A percentile compares a stretch with the other conserved stretches of the same genome.
Conservation (phyloP, 352 stramenopile genomes). For the Albugo laibachii region DNA sequence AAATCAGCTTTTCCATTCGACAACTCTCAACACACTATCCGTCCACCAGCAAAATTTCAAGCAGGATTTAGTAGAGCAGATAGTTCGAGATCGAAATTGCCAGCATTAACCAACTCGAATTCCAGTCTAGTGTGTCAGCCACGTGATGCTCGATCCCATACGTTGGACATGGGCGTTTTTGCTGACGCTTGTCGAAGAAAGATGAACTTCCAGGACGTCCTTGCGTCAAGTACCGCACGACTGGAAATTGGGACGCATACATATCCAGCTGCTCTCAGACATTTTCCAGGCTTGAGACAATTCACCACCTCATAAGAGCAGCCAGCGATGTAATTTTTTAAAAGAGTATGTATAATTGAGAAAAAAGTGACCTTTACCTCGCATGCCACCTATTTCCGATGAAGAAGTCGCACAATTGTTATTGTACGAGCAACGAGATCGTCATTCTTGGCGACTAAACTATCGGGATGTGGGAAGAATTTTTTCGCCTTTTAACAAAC, state of each 20-base stretch:
- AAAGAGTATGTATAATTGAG: too few species aligned
- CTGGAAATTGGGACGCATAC: too few species aligned
- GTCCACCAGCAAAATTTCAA: not conserved
- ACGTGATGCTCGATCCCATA: constrained; percentile 62
- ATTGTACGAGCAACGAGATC: too few species aligned
- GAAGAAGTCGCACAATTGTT: too few species aligned
- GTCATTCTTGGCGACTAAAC: too few species aligned
- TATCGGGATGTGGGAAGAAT: not conserved
- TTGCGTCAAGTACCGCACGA: constrained; percentile 9
- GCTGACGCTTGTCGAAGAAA: constrained; percentile 48
- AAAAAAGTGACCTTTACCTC: too few species aligned
- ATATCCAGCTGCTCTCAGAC: too few species aligned
- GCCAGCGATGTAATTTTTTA: too few species aligned
- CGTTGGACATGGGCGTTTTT: constrained; percentile 71
- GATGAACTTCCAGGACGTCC: constrained; percentile 80
- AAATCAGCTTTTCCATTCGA: not conserved
- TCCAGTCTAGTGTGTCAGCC: constrained; percentile 45
- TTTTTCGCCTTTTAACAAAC: not conserved
- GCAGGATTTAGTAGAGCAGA: not conserved
- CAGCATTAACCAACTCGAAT: constrained; percentile 32
- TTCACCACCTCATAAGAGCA: too few species aligned
- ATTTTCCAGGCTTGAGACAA: too few species aligned
- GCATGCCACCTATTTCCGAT: too few species aligned
- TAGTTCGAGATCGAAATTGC: constrained; percentile 11
- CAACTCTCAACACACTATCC: constrained; percentile 14